Evolutionary conservation across 169 alveolate genomes (phyloP).

Genomic region (Plasmodium vivax): DNA sequence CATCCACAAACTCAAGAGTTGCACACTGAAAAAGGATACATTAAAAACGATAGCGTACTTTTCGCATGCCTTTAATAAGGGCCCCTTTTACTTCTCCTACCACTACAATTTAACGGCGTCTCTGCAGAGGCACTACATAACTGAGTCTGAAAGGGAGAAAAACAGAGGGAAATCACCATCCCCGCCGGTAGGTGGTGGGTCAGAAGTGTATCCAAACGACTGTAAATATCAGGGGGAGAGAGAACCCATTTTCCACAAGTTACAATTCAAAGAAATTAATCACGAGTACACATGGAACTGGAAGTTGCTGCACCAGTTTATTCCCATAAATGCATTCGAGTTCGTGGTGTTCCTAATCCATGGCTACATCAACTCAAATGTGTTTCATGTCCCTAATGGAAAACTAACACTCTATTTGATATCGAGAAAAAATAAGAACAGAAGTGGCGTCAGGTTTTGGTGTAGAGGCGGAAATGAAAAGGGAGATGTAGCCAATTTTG

Average conservation of each 20-base stretch:
- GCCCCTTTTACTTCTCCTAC: conserved; percentile 70
- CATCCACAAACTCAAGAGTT: conserved; percentile 52
- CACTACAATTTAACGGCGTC: conserved; percentile 61
- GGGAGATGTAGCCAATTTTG: conserved; percentile 96
- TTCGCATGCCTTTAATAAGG: conserved; percentile 68
- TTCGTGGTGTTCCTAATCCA: conserved; percentile 61
- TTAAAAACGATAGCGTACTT: conserved; percentile 33
- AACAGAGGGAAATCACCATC: not conserved
- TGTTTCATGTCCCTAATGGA: conserved; percentile 47
- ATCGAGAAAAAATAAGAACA: conserved; percentile 90
- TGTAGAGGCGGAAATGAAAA: conserved; percentile 96
- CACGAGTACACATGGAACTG: conserved; percentile 71
- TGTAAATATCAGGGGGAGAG: not conserved
- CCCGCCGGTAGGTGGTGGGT: not conserved
- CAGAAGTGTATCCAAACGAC: not conserved
- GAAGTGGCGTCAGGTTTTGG: conserved; percentile 95
- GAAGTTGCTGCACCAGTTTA: conserved; percentile 27
- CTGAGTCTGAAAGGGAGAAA: conserved; percentile 5
- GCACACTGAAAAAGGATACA: conserved; percentile 33
- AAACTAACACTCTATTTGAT: conserved; percentile 73
- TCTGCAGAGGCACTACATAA: conserved; percentile 34
- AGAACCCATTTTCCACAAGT: conserved; percentile 20
- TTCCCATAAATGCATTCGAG: conserved; percentile 20
- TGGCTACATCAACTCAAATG: conserved; percentile 45
- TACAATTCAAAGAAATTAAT: conserved; percentile 38